phyloP scores from a whole-genome alignment of 768 basidiomycete species.

The Tricholoma hemisulphureum region DNA sequence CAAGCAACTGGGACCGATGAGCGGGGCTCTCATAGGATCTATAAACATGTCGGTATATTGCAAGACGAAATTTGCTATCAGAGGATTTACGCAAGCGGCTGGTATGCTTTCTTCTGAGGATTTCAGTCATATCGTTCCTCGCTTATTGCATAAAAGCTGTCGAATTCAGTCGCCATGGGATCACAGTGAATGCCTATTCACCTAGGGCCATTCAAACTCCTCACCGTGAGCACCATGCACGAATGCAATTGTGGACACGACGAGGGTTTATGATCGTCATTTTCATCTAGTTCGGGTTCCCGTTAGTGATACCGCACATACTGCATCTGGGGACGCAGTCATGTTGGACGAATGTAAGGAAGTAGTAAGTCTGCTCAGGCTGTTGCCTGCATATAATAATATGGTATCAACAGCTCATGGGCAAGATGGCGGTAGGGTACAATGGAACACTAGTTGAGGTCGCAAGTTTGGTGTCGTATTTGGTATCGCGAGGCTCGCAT shows the following conservation, averaged over 20 bases:
- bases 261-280: not conserved
- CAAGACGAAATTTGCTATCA: constrained; percentile 42
- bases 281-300: not conserved
- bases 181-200: constrained; percentile 30
- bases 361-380: not conserved
- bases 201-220: constrained; percentile 18
- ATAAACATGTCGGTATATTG: constrained; percentile 26
- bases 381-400: not conserved
- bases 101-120: constrained; percentile 17
- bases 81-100: constrained; percentile 40
- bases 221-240: constrained; percentile 3
- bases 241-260: not conserved
- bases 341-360: not conserved
- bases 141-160: not conserved
- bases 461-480: constrained; percentile 26
- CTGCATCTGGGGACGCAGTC: not conserved
- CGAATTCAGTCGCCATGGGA: constrained; percentile 26
- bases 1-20: not conserved
- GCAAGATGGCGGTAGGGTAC: constrained; percentile 2
- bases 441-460: constrained; percentile 19
- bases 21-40: not conserved
- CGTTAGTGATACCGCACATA: not conserved
- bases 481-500: constrained; percentile 29
- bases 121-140: constrained; percentile 1
- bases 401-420: not conserved